These are phyloP conservation scores for Diaporthe helianthi DNA, from an alignment of 2,329 filamentous ascomycete species.

Conservation along the genomic window DNA sequence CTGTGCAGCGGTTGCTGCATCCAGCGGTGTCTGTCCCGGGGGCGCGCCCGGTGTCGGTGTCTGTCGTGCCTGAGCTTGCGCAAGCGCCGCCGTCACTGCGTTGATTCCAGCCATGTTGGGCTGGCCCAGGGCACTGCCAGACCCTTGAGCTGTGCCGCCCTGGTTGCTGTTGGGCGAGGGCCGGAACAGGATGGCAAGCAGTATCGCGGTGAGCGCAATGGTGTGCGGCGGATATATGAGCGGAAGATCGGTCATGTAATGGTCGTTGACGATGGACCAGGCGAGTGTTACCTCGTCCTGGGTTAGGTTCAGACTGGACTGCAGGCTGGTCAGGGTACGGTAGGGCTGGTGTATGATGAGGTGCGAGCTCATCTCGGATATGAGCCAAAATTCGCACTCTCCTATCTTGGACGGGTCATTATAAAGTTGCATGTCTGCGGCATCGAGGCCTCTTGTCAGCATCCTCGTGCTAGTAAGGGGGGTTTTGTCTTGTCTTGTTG, in stretches of 20 bases:
- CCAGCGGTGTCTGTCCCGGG: slow-evolving; percentile 31
- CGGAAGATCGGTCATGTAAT: slow-evolving; percentile 90
- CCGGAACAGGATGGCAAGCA: slow-evolving; percentile 83
- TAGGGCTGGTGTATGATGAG: slow-evolving; percentile 93
- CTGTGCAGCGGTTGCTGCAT: slow-evolving; percentile 26
- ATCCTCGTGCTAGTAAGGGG: not conserved
- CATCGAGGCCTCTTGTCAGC: slow-evolving; percentile 18
- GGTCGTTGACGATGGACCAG: slow-evolving; percentile 87
- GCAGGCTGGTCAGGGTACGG: slow-evolving; percentile 76
- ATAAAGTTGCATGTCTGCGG: slow-evolving; percentile 40
- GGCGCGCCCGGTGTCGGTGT: slow-evolving; percentile 34
- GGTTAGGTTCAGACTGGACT: slow-evolving; percentile 72
- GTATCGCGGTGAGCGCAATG: slow-evolving; percentile 84
- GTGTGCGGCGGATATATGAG: slow-evolving; percentile 86
- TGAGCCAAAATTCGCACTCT: slow-evolving; percentile 92
- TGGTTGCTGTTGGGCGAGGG: slow-evolving; percentile 54
- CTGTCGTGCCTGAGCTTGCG: slow-evolving; percentile 51
- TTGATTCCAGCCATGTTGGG: slow-evolving; percentile 50
- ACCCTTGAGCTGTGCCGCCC: slow-evolving; percentile 36
- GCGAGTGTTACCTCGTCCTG: slow-evolving; percentile 80
- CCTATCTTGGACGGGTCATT: slow-evolving; percentile 84
- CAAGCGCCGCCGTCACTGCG: slow-evolving; percentile 56
- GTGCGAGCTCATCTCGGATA: slow-evolving; percentile 89
- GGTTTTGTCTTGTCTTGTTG: not conserved
- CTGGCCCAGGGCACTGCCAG: slow-evolving; percentile 36